phyloP scores from a whole-genome alignment of 768 basidiomycete species.

The Mycena metata region DNA sequence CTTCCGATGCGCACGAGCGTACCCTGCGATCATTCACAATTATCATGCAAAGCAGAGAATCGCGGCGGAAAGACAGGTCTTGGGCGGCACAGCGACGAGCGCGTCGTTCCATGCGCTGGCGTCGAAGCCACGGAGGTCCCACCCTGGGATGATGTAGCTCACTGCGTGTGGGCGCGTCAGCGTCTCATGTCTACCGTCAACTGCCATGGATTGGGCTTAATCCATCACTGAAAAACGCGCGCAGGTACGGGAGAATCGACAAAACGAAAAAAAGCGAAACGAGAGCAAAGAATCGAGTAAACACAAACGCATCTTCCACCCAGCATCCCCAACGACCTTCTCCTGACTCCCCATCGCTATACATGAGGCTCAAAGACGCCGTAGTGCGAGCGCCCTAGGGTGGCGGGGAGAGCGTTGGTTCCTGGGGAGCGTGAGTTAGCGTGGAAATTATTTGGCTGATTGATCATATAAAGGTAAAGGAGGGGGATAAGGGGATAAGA shows the following conservation, averaged over 20 bases:
- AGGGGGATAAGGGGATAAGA: too few species aligned
- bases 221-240: too few species aligned
- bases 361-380: conserved; percentile 46
- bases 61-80: not conserved
- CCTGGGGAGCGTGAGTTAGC: conserved; percentile 14
- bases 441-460: not conserved
- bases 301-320: conserved; percentile 39
- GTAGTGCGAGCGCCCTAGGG: conserved; percentile 47
- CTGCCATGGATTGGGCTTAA: too few species aligned
- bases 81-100: conserved; percentile 40
- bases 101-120: conserved; percentile 41
- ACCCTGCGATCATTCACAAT: conserved; percentile 20
- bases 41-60: too few species aligned
- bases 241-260: too few species aligned
- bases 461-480: too few species aligned
- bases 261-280: not conserved
- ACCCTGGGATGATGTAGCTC: conserved; percentile 41
- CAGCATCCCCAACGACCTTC: conserved; percentile 38
- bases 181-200: too few species aligned
- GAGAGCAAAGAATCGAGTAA: not conserved
- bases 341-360: conserved; percentile 42
- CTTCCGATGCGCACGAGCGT: conserved; percentile 40
- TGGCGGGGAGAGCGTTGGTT: conserved; percentile 42
- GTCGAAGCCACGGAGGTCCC: conserved; percentile 39
- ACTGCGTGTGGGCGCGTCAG: too few species aligned